A percentile compares a stretch with the other conserved stretches of the same genome.
These are phyloP conservation scores for Lentinula aciculospora DNA, from an alignment of 768 basidiomycete genomes.

Conservation along the genomic window DNA sequence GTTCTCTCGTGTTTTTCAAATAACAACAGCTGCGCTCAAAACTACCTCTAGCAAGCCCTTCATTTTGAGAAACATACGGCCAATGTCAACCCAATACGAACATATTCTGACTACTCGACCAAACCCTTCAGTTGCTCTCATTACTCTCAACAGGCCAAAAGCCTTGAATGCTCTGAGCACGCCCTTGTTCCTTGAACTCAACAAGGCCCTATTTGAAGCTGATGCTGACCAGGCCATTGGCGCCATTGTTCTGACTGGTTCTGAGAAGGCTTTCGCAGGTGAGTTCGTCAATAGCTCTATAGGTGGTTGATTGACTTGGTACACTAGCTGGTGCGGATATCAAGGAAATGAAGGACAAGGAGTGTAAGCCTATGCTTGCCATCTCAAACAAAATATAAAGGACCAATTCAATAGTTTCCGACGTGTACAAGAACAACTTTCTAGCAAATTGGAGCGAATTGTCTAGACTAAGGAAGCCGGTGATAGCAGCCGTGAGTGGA, in stretches of 20 bases:
- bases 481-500: constrained; percentile 94
- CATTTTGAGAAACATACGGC: constrained; percentile 19
- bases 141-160: constrained; percentile 87
- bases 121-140: constrained; percentile 63
- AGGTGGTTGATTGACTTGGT: not conserved
- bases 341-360: constrained; percentile 98
- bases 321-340: constrained; percentile 89
- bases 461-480: constrained; percentile 76
- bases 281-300: constrained; percentile 20
- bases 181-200: constrained; percentile 77
- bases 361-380: constrained; percentile 47
- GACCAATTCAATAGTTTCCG: constrained; percentile 48
- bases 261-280: constrained; percentile 92
- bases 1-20: constrained; percentile 6
- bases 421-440: constrained; percentile 84
- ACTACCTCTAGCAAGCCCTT: not conserved
- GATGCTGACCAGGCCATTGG: constrained; percentile 69
- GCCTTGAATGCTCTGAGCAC: constrained; percentile 84
- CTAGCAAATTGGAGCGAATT: constrained; percentile 80
- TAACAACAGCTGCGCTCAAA: constrained; percentile 5
- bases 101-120: constrained; percentile 68
- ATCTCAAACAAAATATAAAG: not conserved
- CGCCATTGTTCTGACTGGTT: constrained; percentile 90
- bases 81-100: constrained; percentile 58
- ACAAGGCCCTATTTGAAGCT: constrained; percentile 64